Conservation (phyloP, 176 grass and related monocot species). For the Carex cristatella region DNA sequence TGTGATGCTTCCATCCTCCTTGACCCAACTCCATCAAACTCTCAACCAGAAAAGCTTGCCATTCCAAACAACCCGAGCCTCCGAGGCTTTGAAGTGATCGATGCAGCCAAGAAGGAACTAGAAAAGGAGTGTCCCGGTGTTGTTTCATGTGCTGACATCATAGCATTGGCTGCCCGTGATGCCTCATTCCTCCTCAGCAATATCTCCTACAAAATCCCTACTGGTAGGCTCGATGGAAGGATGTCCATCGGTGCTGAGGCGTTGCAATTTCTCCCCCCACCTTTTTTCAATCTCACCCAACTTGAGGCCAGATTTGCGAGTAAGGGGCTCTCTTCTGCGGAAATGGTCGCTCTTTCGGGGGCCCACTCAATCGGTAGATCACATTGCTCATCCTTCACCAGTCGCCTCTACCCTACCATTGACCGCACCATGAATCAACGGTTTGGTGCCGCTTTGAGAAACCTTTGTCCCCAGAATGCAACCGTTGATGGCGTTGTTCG, state of each 20-base stretch:
- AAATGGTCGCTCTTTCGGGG: conserved; percentile 30
- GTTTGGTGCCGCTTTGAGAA: neutral
- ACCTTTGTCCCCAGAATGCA: neutral
- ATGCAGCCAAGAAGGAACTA: neutral
- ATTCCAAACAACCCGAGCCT: conserved; percentile 19
- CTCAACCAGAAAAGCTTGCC: neutral
- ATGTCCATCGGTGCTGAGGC: conserved; percentile 11
- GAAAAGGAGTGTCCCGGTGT: conserved; percentile 14
- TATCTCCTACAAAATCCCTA: conserved; percentile 11
- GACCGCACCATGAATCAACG: conserved; percentile 23
- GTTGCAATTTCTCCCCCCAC: neutral
- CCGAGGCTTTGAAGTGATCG: conserved; percentile 15
- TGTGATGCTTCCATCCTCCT: neutral
- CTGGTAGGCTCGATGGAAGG: neutral
- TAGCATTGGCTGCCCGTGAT: conserved; percentile 19
- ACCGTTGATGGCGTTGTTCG: neutral
- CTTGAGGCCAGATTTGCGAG: conserved; percentile 10
- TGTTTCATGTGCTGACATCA: conserved; percentile 24
- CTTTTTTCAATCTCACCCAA: conserved; percentile 14
- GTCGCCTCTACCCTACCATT: neutral
- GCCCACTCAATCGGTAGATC: conserved; percentile 35
- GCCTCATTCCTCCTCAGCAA: neutral
- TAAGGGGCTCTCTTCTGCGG: neutral
- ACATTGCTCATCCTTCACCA: conserved; percentile 31
- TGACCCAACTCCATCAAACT: neutral